These are phyloP conservation scores for Hypoxylon sp. DNA, from an alignment of 2,329 filamentous ascomycete genomes.

Conservation along the genomic window DNA sequence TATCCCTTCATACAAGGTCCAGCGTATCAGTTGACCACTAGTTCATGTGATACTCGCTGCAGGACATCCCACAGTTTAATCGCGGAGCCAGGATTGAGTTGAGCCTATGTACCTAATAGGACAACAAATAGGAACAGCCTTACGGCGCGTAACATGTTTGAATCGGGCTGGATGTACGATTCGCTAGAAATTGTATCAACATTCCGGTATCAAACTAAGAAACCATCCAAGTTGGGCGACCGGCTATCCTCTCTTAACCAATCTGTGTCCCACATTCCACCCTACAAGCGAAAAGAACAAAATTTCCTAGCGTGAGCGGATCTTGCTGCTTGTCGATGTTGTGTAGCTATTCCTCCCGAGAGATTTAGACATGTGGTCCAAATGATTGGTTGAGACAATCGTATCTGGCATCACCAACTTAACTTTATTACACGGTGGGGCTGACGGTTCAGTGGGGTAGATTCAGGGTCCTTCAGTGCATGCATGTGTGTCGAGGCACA, in stretches of 20 bases:
- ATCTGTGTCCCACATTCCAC: conserved; percentile 16
- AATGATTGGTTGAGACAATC: conserved; percentile 50
- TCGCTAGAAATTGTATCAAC: conserved; percentile 5
- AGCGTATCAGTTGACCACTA: conserved; percentile 32
- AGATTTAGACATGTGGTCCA: conserved; percentile 48
- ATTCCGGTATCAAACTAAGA: neutral
- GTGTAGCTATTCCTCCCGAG: conserved; percentile 32
- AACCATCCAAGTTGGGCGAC: conserved; percentile 10
- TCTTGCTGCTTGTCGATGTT: conserved; percentile 16
- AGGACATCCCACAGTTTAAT: conserved; percentile 28
- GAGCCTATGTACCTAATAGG: conserved; percentile 16
- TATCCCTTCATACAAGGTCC: conserved; percentile 8
- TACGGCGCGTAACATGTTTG: neutral
- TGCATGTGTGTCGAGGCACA: conserved; percentile 19
- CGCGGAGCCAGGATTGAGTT: conserved; percentile 23
- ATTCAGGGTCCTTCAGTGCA: conserved; percentile 33
- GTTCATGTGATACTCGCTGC: conserved; percentile 35
- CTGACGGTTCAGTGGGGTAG: conserved; percentile 34
- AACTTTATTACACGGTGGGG: conserved; percentile 35
- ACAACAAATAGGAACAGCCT: conserved; percentile 5
- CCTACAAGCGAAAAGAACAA: conserved; percentile 11
- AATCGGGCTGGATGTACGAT: neutral
- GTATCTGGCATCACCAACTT: conserved; percentile 21
- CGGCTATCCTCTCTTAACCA: conserved; percentile 24
- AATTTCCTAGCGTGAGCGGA: conserved; percentile 23